These are phyloP conservation scores for Kwoniella dejecticola DNA, from an alignment of 768 basidiomycete genomes.

Conservation along the genomic window DNA sequence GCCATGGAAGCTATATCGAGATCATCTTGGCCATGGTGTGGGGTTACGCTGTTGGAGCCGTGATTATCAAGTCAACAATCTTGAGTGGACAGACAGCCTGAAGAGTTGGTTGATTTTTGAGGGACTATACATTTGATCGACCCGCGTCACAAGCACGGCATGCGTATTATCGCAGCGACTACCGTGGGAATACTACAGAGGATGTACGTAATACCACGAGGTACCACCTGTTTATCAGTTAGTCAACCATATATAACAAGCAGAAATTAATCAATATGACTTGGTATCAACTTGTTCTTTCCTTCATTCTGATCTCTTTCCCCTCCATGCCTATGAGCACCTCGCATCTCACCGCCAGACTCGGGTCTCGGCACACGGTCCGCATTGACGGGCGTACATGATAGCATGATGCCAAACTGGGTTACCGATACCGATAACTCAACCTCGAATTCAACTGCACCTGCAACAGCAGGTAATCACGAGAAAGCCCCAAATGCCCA, in stretches of 20 bases:
- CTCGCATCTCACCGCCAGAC: neutral
- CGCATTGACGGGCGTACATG: neutral
- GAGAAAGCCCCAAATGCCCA: neutral
- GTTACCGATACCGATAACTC: neutral
- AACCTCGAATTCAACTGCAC: neutral
- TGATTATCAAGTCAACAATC: slow-evolving; percentile 2
- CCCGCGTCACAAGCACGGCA: neutral
- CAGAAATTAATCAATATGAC: neutral
- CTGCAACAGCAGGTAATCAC: neutral
- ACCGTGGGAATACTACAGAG: neutral
- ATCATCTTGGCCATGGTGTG: neutral
- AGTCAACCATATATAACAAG: neutral
- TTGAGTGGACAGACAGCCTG: too few species aligned
- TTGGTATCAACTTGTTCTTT: neutral
- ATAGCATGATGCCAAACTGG: slow-evolving; percentile 13
- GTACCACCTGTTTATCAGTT: neutral
- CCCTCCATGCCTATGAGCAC: neutral
- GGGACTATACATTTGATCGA: neutral
- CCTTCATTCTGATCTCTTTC: neutral
- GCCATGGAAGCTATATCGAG: neutral
- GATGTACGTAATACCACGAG: neutral
- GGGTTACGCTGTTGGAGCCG: neutral
- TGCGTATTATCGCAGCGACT: too few species aligned
- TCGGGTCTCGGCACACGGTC: neutral
- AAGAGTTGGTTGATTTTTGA: neutral